Evolutionary conservation across 2,329 filamentous ascomycete species (phyloP), one percentile per base, ranked within the genome.

Genomic region (Ophiostoma ulmi): DNA sequence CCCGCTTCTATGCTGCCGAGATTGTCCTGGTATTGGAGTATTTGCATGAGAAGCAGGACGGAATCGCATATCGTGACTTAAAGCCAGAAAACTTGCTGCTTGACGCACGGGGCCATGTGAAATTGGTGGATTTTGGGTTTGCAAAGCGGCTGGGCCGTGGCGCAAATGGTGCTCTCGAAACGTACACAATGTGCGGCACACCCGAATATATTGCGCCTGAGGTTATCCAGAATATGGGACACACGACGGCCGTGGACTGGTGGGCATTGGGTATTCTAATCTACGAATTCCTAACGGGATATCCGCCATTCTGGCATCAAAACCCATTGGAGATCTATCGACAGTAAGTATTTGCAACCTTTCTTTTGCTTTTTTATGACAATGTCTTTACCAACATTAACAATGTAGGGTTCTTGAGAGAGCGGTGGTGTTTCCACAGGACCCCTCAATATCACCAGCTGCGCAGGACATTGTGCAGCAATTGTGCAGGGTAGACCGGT

Each of bases 281-380:
- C 72, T 94, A 93, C 79, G 92, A 95, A 77, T 94, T 94, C 77
- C 81, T 94, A 67, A 93, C 92, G 11, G 92, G 92, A 38, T 93
- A 94, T 77, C 92, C 92, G 17, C 92, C 92, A 0, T 95, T 94
- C 77, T 95, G 91, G 91, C 90, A 94, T 77, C 89, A 92, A 74
- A 94, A 93, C 74, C 91, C 91, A 1, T 91, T 94, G 74, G 92
- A 94, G 78, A 94, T 94, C 72, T 94, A 94, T 80, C 92, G 93
- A 78, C 88, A 90, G 88, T 89, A 76, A 75, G 85, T 80, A 14
- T 17, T 64, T 44, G 11, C 17, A 44, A 17, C 17, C 13, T 64
- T 41, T 17, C 44, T n/a, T 41, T 5, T 58, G 11, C 39, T 20
- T 35, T 10, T 67, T 39, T 20, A 17, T n/a, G 39, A 17, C 31